Base-by-base conservation (phyloP, 805 yeast species). In the Hanseniaspora opuntiae region DNA sequence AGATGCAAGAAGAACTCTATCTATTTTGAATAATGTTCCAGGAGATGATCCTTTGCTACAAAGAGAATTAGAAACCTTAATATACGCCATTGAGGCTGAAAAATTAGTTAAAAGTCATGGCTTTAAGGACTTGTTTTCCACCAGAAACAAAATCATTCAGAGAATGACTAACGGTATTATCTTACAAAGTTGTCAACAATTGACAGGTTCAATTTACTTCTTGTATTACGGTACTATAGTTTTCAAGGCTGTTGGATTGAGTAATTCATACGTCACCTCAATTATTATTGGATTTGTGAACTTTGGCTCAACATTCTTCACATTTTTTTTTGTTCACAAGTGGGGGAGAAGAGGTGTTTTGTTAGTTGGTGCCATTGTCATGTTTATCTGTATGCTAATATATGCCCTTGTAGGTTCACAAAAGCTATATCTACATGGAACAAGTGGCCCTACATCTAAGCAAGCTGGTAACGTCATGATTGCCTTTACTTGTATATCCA, bases 381-480 rank as follows among this genome's bases (percentile, higher is more conserved):
- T 74, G 78, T 57, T 68, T 57, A 61, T 67, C 49, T 74, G 77
- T 65, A 65, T 67, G 55, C 69, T 66, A 25, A 59, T 75, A 51
- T 82, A 77, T 63, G 77, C 86, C 9, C 70, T 81, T 37, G 72
- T 82, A 51, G 87, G 86, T 65, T 78, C 78, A 38, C 75, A 76
- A 20, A 65, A 57, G 24, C 58, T 69, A 48, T 66, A 70, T 51
- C 68, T 72, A 45, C 17, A 68, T 46, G 79, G 77, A 63, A 68
- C 64, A 58, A 71, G 69, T 63, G 52, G 56, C 35, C 61, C 60
- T 42, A 33, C 47, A 33, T 68, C 76, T 39, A 73, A 71, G 57
- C 70, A 79, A 55, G 77, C 81, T 41, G 87, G 86, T 68, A 68
- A 78, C 62, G 81, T 77, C 47, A 79, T 82, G 86, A 80, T 82